phyloP scores from a whole-genome alignment of 2,329 filamentous ascomycete genomes.

The Fusarium hainanense region DNA sequence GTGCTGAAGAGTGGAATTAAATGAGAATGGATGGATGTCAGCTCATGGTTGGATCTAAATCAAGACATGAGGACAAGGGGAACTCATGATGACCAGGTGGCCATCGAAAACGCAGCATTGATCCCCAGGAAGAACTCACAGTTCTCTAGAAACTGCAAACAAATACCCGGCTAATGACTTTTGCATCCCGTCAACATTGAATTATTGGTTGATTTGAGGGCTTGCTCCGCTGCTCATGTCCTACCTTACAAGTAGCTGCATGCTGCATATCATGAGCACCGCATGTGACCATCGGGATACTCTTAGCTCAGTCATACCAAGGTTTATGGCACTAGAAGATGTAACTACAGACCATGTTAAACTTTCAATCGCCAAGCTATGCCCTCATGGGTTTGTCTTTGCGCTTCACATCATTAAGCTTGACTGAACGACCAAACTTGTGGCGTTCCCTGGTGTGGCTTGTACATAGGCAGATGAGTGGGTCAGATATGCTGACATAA shows the following conservation, averaged over 20 bases:
- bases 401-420: constrained; percentile 2
- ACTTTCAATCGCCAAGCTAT: background rate
- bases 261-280: constrained; percentile 28
- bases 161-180: too few relatives aligned
- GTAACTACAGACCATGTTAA: background rate
- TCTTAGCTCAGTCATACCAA: background rate
- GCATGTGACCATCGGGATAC: constrained; percentile 5
- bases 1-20: constrained; percentile 1
- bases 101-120: background rate
- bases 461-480: background rate
- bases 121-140: background rate
- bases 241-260: constrained; percentile 12
- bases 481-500: constrained; percentile 38
- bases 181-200: background rate
- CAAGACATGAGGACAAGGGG: background rate
- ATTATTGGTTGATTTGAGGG: background rate
- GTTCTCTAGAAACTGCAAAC: background rate
- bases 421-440: background rate
- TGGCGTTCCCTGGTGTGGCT: constrained; percentile 19
- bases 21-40: background rate
- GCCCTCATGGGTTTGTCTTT: constrained; percentile 8
- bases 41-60: constrained; percentile 6
- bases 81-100: constrained; percentile 15
- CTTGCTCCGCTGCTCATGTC: background rate
- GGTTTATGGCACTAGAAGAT: background rate